phyloP scores from a whole-genome alignment of 768 basidiomycete species.

The Mycena amicta region DNA sequence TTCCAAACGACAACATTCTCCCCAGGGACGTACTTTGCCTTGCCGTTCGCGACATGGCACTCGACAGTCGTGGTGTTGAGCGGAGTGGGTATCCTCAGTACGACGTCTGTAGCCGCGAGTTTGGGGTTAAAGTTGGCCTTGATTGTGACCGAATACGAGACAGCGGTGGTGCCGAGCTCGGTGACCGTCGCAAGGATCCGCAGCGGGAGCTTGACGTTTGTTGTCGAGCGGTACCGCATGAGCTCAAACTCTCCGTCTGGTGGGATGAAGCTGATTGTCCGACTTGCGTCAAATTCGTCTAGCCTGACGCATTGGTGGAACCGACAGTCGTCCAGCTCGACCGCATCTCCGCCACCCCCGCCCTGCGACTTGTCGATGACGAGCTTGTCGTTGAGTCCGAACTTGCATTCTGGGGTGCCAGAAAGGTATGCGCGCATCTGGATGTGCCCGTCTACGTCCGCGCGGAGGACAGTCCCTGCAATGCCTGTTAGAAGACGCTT shows the following conservation, averaged over 20 bases:
- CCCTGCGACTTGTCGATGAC: conserved; percentile 81
- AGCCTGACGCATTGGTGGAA: conserved; percentile 98
- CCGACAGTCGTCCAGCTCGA: conserved; percentile 96
- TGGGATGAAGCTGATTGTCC: conserved; percentile 96
- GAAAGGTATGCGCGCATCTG: conserved; percentile 97
- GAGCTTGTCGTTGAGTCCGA: conserved; percentile 97
- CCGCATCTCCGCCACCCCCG: conserved; percentile 72
- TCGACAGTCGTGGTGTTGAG: conserved; percentile 92
- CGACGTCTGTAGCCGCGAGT: conserved; percentile 89
- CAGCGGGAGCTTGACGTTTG: conserved; percentile 94
- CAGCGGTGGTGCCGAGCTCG: conserved; percentile 89
- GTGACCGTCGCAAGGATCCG: conserved; percentile 88
- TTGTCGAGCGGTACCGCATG: conserved; percentile 97
- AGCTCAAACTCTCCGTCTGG: conserved; percentile 99
- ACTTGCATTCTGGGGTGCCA: conserved; percentile 98
- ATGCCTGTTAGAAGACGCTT: not conserved
- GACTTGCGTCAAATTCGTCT: conserved; percentile 89
- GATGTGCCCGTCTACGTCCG: conserved; percentile 97
- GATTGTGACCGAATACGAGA: conserved; percentile 87
- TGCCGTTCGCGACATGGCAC: conserved; percentile 88
- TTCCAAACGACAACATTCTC: conserved; percentile 99
- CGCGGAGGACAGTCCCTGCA: conserved; percentile 84
- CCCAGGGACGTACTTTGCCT: conserved; percentile 95
- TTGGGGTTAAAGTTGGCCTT: conserved; percentile 91
- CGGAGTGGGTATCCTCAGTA: conserved; percentile 94